Base-by-base conservation (phyloP, 768 basidiomycete species). In the Macrolepiota albuminosa region DNA sequence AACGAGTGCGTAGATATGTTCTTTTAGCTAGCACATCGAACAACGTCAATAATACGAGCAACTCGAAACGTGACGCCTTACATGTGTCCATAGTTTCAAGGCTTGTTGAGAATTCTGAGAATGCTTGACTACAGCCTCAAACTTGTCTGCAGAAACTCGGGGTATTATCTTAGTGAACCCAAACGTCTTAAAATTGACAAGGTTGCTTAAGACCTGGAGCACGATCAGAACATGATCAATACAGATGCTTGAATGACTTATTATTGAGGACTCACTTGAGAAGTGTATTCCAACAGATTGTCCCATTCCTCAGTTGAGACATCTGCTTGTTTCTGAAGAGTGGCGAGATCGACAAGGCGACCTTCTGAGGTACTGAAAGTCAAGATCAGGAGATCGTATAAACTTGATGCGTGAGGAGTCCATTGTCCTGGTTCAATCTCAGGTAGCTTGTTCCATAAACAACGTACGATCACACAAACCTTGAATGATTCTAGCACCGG, bases 161-260 rank as follows among this genome's bases (percentile, higher is more conserved):
- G 93, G 92, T 51, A 93, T 69, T 64, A 95, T 88, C 75, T 95
- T 95, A 46, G 89, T 90, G 67, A 88, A 89, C 1, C 93, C 93
- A 62, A 95, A 95, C 2, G 79, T 82, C 69, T 84, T 90, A 74
- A 86, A 93, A 72, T 93, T 93, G 26, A 83, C 82, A 24, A 88
- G 76, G 68, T 87, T 86, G 69, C 81, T 82, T 60, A 88, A 66
- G 14, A 81, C 80, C 81, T 82, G 36, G 21, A 31, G 34, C 2
- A 46, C n/a, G 6, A 47, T 54, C n/a, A 40, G 26, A 9, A 16
- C n/a, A 37, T 33, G 18, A 26, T 43, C 14, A 3, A 18, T 40
- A 6, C n/a, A 42, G 14, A 14, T 40, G 16, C 26, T 49, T 39
- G 3, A 13, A 47, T 21, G 3, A 18, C 43, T 34, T 18, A 1